Evolutionary conservation across 257 asterid species (phyloP), one percentile per base, ranked within the genome.

Genomic region (Penstemon newberryi): DNA sequence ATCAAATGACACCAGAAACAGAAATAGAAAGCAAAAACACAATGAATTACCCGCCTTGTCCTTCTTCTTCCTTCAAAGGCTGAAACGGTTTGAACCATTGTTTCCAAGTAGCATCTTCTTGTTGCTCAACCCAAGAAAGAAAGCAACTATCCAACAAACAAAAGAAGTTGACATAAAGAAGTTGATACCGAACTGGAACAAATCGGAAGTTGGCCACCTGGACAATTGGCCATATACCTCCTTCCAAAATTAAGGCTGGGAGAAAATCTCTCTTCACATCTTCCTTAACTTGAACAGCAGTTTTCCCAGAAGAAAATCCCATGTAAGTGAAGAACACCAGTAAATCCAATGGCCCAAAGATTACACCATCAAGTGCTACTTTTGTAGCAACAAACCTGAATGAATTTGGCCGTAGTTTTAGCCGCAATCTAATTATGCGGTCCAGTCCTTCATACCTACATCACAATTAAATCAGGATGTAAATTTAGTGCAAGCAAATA

Each of bases 71-170:
- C 55, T 86, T 80, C 62, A 82, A 66, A 52, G 84, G 46, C 55
- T 71, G 70, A 52, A 77, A 52, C 11, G 83, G 75, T 57, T 74
- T 87, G 67, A 90, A 70, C 95, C 88, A 86, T 58, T 75, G 86
- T 74, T 90, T 90, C 96, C 96, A 90, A n/a, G 89, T 74, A 33
- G 96, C 96, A 12, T 90, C 87, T 72, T 87, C 77, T 70, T 90
- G 96, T 61, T 90, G 96, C 73, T 90, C 95, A 53, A 90, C 49
- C 96, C 96, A 90, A 3, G 96, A 90, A 53, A 90, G 96, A 54
- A 90, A 88, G 74, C 88, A 90, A 83, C 93, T 87, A 84, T 90
- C 96, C 80, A 90, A 75, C 83, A 90, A 78, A 75, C 95, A 90
- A 82, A 90, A 90, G 63, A 87, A 81, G 85, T 90, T 90, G 87